Conservation (phyloP, 2,329 filamentous ascomycete genomes). For the Lanzia echinophila region DNA sequence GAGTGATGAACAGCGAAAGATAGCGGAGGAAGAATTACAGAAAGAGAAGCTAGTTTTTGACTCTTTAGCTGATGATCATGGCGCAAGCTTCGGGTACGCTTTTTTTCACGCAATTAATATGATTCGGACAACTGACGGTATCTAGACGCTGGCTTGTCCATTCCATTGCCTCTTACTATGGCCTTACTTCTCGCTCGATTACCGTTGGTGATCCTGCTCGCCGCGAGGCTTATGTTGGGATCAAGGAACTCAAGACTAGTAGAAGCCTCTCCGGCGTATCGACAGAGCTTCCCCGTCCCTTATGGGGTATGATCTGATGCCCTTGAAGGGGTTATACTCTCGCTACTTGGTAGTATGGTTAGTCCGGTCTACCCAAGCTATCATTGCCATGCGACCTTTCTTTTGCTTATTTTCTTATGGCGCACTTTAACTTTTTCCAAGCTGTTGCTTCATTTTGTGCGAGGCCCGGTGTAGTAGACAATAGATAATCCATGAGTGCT, state of each 20-base stretch:
- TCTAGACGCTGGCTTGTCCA: conserved; percentile 84
- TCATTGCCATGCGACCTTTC: background rate
- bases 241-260: conserved; percentile 43
- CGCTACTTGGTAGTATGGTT: background rate
- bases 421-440: no score
- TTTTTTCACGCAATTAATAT: conserved; percentile 9
- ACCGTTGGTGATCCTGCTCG: conserved; percentile 64
- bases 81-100: conserved; percentile 68
- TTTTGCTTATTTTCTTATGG: no score
- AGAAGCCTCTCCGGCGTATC: conserved; percentile 14
- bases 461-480: no score
- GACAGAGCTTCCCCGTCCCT: conserved; percentile 48
- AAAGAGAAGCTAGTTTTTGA: conserved; percentile 75
- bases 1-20: conserved; percentile 44
- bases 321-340: background rate
- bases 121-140: conserved; percentile 14
- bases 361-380: background rate
- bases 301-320: conserved; percentile 43
- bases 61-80: conserved; percentile 65
- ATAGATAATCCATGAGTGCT: no score
- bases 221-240: conserved; percentile 76
- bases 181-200: conserved; percentile 73
- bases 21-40: conserved; percentile 44
- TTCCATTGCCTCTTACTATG: conserved; percentile 87
- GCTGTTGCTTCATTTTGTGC: no score